phyloP scores from a whole-genome alignment of 2,329 filamentous ascomycete species.

The Endothia cerciana region DNA sequence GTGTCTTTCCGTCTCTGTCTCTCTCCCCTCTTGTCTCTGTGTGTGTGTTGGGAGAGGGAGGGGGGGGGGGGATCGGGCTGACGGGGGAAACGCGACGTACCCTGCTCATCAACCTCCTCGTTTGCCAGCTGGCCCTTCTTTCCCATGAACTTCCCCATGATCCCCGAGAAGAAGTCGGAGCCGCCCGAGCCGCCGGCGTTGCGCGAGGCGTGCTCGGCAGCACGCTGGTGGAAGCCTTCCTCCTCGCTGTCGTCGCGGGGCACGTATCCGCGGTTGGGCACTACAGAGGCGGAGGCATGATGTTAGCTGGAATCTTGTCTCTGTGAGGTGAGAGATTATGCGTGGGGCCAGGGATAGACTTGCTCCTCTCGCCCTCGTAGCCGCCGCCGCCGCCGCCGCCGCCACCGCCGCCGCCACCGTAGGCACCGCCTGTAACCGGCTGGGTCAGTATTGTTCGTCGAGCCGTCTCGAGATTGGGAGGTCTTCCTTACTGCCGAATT shows the following conservation, averaged over 20 bases:
- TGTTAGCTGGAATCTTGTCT: conserved; percentile 13
- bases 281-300: not conserved
- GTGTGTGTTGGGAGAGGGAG: no score
- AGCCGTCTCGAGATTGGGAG: not conserved
- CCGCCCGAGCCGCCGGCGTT: conserved; percentile 52
- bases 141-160: conserved; percentile 52
- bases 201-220: conserved; percentile 52
- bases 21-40: not conserved
- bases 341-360: conserved; percentile 27
- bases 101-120: conserved; percentile 54
- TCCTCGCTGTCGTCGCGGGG: conserved; percentile 51
- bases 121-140: conserved; percentile 53
- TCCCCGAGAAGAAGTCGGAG: conserved; percentile 52
- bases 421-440: conserved; percentile 20
- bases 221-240: conserved; percentile 37
- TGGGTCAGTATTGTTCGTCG: not conserved
- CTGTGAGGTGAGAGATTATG: not conserved
- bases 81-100: conserved; percentile 37
- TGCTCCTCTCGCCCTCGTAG: conserved; percentile 21
- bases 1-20: not conserved
- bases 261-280: conserved; percentile 37
- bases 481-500: conserved; percentile 26
- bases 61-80: no score
- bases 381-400: conserved; percentile 7
- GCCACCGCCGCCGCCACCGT: no score